Evolutionary conservation across 176 grass and related monocot genomes (phyloP).

Genomic region (Dendrocalamus sinicus): DNA sequence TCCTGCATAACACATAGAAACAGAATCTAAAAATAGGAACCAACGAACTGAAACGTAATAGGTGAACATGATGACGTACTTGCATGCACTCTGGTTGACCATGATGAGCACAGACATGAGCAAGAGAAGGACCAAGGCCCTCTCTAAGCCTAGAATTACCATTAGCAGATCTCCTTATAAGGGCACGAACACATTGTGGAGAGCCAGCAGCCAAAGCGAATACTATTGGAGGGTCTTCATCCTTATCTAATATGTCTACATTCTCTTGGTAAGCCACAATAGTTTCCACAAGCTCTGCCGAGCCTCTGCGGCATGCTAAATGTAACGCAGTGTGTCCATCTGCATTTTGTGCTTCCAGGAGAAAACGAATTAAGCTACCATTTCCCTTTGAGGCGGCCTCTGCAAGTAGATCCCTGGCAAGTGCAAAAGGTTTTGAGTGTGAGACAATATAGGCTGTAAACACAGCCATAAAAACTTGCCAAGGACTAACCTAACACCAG

Average conservation of each 20-base stretch:
- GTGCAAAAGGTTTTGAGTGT: constrained; percentile 28
- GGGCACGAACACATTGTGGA: constrained; percentile 77
- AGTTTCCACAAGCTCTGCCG: constrained; percentile 81
- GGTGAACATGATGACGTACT: constrained; percentile 50
- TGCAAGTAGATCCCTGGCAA: constrained; percentile 79
- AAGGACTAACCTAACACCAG: constrained; percentile 69
- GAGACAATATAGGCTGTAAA: constrained; percentile 18
- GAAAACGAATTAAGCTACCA: constrained; percentile 61
- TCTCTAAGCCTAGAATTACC: constrained; percentile 80
- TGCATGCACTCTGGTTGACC: constrained; percentile 97
- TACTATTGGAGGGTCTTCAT: constrained; percentile 89
- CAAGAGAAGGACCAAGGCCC: constrained; percentile 81
- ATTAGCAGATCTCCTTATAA: constrained; percentile 76
- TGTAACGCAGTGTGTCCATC: constrained; percentile 91
- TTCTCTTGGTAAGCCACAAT: constrained; percentile 90
- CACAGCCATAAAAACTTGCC: constrained; percentile 23
- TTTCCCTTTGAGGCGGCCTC: constrained; percentile 71
- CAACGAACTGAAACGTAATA: constrained; percentile 22
- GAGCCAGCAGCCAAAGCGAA: constrained; percentile 95
- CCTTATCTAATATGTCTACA: constrained; percentile 93
- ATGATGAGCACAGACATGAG: constrained; percentile 96
- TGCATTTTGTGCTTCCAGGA: constrained; percentile 86
- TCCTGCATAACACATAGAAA: constrained; percentile 62
- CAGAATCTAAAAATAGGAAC: constrained; percentile 41
- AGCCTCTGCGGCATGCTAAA: constrained; percentile 89